These are phyloP conservation scores for Lantana camara DNA, from an alignment of 257 asterid species.

Conservation along the genomic window DNA sequence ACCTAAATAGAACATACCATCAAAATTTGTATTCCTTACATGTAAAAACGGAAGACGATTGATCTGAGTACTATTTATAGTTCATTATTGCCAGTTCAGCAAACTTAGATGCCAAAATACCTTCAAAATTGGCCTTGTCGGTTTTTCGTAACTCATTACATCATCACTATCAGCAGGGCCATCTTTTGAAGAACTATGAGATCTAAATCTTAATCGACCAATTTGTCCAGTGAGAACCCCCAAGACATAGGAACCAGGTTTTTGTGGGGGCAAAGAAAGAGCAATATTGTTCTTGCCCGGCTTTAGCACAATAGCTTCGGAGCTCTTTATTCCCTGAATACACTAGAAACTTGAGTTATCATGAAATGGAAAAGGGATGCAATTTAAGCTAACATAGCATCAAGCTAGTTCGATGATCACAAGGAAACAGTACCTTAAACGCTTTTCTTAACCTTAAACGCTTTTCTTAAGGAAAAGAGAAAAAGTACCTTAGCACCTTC, in stretches of 20 bases:
- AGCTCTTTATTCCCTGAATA: constrained; percentile 79
- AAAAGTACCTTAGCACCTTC: constrained; percentile 57
- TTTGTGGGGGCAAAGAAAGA: constrained; percentile 88
- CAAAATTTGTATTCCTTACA: constrained; percentile 12
- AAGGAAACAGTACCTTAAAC: constrained; percentile 66
- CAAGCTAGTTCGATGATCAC: constrained; percentile 22
- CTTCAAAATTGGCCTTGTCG: constrained; percentile 94
- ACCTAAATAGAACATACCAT: constrained; percentile 49
- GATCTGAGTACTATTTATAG: constrained; percentile 2
- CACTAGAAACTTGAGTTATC: constrained; percentile 28
- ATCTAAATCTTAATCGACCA: constrained; percentile 95
- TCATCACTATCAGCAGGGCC: constrained; percentile 96
- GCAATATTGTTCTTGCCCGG: constrained; percentile 86
- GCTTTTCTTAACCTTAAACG: too few relatives aligned
- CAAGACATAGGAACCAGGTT: constrained; percentile 92
- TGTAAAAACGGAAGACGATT: neutral
- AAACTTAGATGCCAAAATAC: constrained; percentile 41
- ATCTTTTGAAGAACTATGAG: constrained; percentile 94
- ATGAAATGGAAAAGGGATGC: constrained; percentile 28
- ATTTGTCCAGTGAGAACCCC: constrained; percentile 98
- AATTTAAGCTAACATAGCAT: constrained; percentile 27
- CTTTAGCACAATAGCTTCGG: constrained; percentile 71
- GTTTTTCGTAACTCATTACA: constrained; percentile 96
- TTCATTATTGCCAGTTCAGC: constrained; percentile 21
- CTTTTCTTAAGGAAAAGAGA: too few relatives aligned